phyloP scores from a whole-genome alignment of 805 yeast species.

The Candida methanosorbosa region DNA sequence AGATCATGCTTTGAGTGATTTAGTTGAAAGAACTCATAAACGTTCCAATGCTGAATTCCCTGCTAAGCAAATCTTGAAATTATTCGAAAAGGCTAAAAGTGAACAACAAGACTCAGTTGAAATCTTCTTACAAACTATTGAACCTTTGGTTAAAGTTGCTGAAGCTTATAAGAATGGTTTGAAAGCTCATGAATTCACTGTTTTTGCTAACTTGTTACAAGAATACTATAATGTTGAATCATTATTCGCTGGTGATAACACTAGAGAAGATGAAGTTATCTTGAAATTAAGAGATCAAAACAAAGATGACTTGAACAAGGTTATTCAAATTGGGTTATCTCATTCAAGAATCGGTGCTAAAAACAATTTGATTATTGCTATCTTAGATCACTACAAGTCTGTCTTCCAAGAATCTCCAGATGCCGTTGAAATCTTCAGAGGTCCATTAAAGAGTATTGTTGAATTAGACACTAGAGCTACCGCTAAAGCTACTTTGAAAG shows the following conservation, averaged over 20 bases:
- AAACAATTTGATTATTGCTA: slow-evolving; percentile 81
- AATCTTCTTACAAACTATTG: slow-evolving; percentile 50
- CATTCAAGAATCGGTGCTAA: slow-evolving; percentile 92
- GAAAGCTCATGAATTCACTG: slow-evolving; percentile 72
- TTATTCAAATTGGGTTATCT: slow-evolving; percentile 67
- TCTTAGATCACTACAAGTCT: slow-evolving; percentile 75
- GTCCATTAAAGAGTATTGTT: slow-evolving; percentile 68
- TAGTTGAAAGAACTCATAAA: slow-evolving; percentile 57
- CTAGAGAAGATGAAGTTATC: slow-evolving; percentile 84
- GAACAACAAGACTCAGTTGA: slow-evolving; percentile 41
- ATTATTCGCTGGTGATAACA: slow-evolving; percentile 66
- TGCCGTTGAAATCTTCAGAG: slow-evolving; percentile 58
- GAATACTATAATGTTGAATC: slow-evolving; percentile 74
- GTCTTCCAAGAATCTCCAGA: slow-evolving; percentile 63
- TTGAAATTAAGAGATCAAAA: slow-evolving; percentile 82
- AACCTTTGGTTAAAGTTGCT: slow-evolving; percentile 69
- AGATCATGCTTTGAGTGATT: slow-evolving; percentile 54
- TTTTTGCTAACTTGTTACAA: slow-evolving; percentile 59
- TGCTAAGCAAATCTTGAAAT: slow-evolving; percentile 70
- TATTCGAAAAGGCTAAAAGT: slow-evolving; percentile 52
- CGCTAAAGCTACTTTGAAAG: slow-evolving; percentile 89
- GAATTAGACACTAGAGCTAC: slow-evolving; percentile 85
- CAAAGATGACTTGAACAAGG: slow-evolving; percentile 65
- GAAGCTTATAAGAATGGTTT: slow-evolving; percentile 65
- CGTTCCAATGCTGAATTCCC: slow-evolving; percentile 79